Percentiles rank a stretch among this genome's conserved stretches.
phyloP scores from a whole-genome alignment of 768 basidiomycete species.

The Rhodosporidiobolus odoratus region DNA sequence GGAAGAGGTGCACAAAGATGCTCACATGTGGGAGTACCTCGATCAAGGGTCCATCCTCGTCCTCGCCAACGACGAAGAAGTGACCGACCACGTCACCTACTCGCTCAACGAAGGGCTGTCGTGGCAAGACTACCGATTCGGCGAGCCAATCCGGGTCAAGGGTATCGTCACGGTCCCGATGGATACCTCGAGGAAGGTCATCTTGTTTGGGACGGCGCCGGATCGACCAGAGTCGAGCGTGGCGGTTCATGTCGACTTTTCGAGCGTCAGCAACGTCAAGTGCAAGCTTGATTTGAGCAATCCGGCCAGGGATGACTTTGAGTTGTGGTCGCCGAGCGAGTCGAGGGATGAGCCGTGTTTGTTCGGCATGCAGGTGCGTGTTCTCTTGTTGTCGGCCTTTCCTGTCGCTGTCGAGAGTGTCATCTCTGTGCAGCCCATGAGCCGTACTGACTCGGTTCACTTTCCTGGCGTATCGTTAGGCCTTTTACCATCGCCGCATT shows the following conservation, averaged over 20 bases:
- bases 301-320: slow-evolving; percentile 84
- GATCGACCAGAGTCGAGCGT: slow-evolving; percentile 53
- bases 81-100: slow-evolving; percentile 81
- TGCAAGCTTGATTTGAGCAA: slow-evolving; percentile 59
- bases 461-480: background rate
- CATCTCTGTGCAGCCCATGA: background rate
- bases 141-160: slow-evolving; percentile 65
- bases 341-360: slow-evolving; percentile 79
- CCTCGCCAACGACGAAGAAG: slow-evolving; percentile 90
- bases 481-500: slow-evolving; percentile 80
- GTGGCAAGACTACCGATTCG: slow-evolving; percentile 85
- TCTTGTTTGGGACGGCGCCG: slow-evolving; percentile 66
- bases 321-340: slow-evolving; percentile 92
- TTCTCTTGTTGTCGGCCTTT: too few species aligned
- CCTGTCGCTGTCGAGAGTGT: too few species aligned
- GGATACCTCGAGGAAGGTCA: slow-evolving; percentile 85
- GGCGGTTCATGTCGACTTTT: slow-evolving; percentile 83
- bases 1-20: slow-evolving; percentile 98
- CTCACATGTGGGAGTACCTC: slow-evolving; percentile 95
- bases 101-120: slow-evolving; percentile 79
- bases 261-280: slow-evolving; percentile 63
- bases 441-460: background rate
- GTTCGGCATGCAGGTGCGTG: slow-evolving; percentile 76
- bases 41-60: slow-evolving; percentile 91
- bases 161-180: slow-evolving; percentile 78